These are phyloP conservation scores for Atractiella rhizophila DNA, from an alignment of 768 basidiomycete species.

Conservation along the genomic window DNA sequence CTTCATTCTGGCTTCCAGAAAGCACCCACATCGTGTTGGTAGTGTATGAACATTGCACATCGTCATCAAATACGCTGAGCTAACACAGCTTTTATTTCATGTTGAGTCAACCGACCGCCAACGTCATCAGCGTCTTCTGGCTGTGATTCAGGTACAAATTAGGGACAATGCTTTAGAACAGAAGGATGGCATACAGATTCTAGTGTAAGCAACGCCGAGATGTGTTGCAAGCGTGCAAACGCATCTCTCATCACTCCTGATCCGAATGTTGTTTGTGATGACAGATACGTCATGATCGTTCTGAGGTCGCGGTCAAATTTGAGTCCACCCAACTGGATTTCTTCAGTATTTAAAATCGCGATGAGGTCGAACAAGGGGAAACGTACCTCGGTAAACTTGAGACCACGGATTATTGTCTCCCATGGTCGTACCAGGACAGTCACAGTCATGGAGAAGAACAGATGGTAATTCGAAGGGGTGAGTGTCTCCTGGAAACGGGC, in stretches of 20 bases:
- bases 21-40: no score
- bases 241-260: conserved; percentile 54
- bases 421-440: conserved; percentile 79
- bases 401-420: conserved; percentile 60
- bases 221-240: conserved; percentile 72
- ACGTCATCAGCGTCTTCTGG: no score
- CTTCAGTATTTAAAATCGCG: not conserved
- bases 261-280: conserved; percentile 67
- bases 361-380: not conserved
- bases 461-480: conserved; percentile 63
- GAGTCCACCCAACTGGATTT: conserved; percentile 61
- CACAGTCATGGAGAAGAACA: conserved; percentile 60
- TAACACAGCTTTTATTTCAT: no score
- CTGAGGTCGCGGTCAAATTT: conserved; percentile 82
- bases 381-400: conserved; percentile 67
- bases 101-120: no score
- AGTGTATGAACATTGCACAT: no score
- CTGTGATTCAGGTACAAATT: no score
- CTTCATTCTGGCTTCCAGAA: no score
- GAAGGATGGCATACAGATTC: conserved; percentile 15
- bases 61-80: no score
- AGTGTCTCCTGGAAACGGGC: conserved; percentile 38
- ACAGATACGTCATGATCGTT: conserved; percentile 53
- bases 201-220: conserved; percentile 66
- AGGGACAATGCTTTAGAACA: no score